Conservation (phyloP, 306 rosid genomes). For the Begonia masoniana region DNA sequence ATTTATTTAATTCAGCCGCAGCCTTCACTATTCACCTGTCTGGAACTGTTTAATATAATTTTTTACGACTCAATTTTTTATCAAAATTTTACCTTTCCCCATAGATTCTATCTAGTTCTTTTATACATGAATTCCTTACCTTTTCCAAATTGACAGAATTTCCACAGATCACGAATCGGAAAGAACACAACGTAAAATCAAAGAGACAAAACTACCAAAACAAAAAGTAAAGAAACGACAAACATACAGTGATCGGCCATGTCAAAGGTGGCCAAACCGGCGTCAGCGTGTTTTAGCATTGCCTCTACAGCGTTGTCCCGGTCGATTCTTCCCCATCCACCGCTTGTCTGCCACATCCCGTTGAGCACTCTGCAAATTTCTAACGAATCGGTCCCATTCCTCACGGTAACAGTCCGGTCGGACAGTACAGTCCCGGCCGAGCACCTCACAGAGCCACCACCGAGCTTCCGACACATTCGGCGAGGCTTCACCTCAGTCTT, state of each 20-base stretch:
- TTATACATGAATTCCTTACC: too few relatives aligned
- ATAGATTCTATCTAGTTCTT: too few relatives aligned
- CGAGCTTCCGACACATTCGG: not conserved
- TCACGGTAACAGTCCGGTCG: constrained; percentile 34
- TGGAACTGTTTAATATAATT: too few relatives aligned
- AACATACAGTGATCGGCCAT: constrained; percentile 87
- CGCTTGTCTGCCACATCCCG: constrained; percentile 91
- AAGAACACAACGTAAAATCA: too few relatives aligned
- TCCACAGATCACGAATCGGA: too few relatives aligned
- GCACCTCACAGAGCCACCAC: constrained; percentile 30
- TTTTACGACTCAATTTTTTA: too few relatives aligned
- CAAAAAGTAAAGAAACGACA: too few relatives aligned
- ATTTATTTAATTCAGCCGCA: too few relatives aligned
- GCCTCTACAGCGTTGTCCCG: constrained; percentile 72
- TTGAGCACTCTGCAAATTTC: constrained; percentile 64
- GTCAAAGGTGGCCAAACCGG: constrained; percentile 81
- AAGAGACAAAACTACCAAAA: too few relatives aligned
- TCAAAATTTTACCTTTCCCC: too few relatives aligned
- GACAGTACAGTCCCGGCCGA: constrained; percentile 11
- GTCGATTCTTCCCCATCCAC: constrained; percentile 82
- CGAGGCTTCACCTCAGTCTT: not conserved
- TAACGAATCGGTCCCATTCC: constrained; percentile 48
- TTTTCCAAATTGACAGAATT: too few relatives aligned
- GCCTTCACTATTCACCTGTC: too few relatives aligned
- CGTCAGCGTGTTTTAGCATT: constrained; percentile 79